Percentiles rank a stretch among this genome's conserved stretches.
These are phyloP conservation scores for Aureobasidium sp. DNA, from an alignment of 2,329 filamentous ascomycete species.

Conservation along the genomic window DNA sequence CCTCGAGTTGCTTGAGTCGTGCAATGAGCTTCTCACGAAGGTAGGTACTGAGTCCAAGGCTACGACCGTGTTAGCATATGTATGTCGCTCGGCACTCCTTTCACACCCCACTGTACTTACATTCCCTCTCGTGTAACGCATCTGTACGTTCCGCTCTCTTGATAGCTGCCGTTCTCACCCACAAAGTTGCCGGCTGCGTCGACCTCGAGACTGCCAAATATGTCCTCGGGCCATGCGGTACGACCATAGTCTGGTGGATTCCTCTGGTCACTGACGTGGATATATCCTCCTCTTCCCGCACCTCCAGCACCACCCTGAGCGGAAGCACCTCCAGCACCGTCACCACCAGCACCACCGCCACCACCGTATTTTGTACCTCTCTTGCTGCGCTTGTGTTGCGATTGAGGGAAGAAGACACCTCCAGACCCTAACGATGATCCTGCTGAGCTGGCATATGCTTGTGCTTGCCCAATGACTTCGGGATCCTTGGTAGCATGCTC, in stretches of 20 bases:
- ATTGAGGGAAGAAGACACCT: constrained; percentile 37
- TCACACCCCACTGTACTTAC: constrained; percentile 26
- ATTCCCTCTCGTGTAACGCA: constrained; percentile 52
- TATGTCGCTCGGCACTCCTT: neutral
- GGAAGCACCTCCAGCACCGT: constrained; percentile 47
- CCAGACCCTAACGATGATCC: constrained; percentile 46
- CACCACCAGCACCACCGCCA: constrained; percentile 34
- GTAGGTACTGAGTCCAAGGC: constrained; percentile 25
- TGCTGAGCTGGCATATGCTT: constrained; percentile 50
- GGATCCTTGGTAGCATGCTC: constrained; percentile 48
- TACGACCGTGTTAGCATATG: constrained; percentile 9
- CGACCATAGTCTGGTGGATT: constrained; percentile 54
- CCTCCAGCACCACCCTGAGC: constrained; percentile 52
- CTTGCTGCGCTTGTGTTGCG: constrained; percentile 19
- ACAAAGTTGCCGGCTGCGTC: constrained; percentile 50
- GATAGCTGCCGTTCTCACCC: constrained; percentile 48
- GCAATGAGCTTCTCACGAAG: constrained; percentile 25
- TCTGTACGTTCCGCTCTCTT: constrained; percentile 54
- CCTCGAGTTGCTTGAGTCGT: constrained; percentile 22
- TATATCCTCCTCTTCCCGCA: constrained; percentile 50
- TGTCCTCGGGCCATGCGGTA: constrained; percentile 59
- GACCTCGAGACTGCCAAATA: constrained; percentile 56
- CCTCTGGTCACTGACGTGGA: constrained; percentile 53
- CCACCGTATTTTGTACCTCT: constrained; percentile 21
- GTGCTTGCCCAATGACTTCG: constrained; percentile 48